phyloP scores from a whole-genome alignment of 2,329 filamentous ascomycete genomes.

The Ophiosphaerella herpotricha region DNA sequence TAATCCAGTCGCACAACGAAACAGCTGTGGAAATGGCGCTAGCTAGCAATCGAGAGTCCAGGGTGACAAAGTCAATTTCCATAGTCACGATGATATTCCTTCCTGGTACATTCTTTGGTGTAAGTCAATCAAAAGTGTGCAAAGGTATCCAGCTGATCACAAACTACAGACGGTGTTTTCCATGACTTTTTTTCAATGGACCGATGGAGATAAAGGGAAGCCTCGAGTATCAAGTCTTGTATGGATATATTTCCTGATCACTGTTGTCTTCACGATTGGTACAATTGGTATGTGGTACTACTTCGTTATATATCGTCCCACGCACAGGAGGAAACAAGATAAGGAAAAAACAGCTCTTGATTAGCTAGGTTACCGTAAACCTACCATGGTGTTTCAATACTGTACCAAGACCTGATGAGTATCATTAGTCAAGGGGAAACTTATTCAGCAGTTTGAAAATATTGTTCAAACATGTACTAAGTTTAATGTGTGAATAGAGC shows the following conservation, averaged over 20 bases:
- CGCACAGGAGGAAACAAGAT: background rate
- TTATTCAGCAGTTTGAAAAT: too few species aligned
- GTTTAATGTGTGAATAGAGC: too few species aligned
- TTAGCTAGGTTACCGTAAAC: background rate
- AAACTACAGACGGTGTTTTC: slow-evolving; percentile 19
- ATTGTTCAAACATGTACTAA: too few species aligned
- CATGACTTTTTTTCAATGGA: slow-evolving; percentile 28
- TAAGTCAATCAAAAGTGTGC: slow-evolving; percentile 1
- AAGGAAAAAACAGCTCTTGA: background rate
- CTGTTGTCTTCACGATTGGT: slow-evolving; percentile 12
- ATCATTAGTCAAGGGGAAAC: too few species aligned
- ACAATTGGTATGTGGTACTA: slow-evolving; percentile 25
- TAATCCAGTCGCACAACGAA: slow-evolving; percentile 17
- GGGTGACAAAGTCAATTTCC: slow-evolving; percentile 25
- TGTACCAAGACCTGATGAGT: too few species aligned
- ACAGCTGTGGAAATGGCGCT: slow-evolving; percentile 24
- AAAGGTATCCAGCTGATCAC: background rate
- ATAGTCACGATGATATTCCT: slow-evolving; percentile 30
- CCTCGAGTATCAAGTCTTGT: slow-evolving; percentile 16
- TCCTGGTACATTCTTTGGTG: slow-evolving; percentile 28
- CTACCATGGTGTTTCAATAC: too few species aligned
- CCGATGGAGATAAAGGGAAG: background rate
- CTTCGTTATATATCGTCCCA: slow-evolving; percentile 12
- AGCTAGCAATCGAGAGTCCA: slow-evolving; percentile 22
- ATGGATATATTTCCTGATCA: slow-evolving; percentile 23